Evolutionary conservation across 352 stramenopile species (phyloP).

Genomic region (Phytophthora podocarpi): DNA sequence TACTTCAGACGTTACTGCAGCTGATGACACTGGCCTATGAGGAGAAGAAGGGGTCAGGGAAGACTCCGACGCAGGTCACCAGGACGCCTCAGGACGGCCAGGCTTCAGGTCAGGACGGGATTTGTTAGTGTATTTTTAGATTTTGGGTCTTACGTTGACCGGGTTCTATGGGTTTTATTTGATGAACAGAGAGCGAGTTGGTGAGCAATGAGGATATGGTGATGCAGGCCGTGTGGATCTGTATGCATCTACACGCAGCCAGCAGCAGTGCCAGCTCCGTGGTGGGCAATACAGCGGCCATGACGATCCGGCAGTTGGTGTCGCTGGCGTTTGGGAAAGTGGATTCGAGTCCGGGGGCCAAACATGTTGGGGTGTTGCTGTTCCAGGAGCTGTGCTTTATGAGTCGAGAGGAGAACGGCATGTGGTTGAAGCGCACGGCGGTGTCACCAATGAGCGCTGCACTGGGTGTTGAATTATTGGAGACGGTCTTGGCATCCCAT

Average conservation of each 20-base stretch:
- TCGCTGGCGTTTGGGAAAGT: conserved; percentile 88
- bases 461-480: conserved; percentile 79
- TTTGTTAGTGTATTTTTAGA: not conserved
- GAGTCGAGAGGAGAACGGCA: conserved; percentile 81
- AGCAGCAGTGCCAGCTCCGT: conserved; percentile 80
- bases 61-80: conserved; percentile 1
- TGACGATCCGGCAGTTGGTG: conserved; percentile 89
- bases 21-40: conserved; percentile 85
- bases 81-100: conserved; percentile 8
- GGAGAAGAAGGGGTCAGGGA: conserved; percentile 40
- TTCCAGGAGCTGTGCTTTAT: conserved; percentile 90
- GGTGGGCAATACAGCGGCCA: conserved; percentile 85
- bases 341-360: conserved; percentile 64
- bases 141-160: not conserved
- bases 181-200: conserved; percentile 42
- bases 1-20: conserved; percentile 89
- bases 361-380: conserved; percentile 81
- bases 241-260: conserved; percentile 75
- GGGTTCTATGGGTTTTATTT: conserved; percentile 10
- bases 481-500: conserved; percentile 75
- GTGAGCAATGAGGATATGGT: conserved; percentile 86
- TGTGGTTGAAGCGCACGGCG: conserved; percentile 84
- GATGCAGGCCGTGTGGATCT: conserved; percentile 90
- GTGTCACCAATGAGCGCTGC: conserved; percentile 80
- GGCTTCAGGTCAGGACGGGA: conserved; percentile 4